Evolutionary conservation across 2,329 filamentous ascomycete genomes (phyloP), one percentile per base, ranked within the genome.

Genomic region (Fusarium avenaceum): DNA sequence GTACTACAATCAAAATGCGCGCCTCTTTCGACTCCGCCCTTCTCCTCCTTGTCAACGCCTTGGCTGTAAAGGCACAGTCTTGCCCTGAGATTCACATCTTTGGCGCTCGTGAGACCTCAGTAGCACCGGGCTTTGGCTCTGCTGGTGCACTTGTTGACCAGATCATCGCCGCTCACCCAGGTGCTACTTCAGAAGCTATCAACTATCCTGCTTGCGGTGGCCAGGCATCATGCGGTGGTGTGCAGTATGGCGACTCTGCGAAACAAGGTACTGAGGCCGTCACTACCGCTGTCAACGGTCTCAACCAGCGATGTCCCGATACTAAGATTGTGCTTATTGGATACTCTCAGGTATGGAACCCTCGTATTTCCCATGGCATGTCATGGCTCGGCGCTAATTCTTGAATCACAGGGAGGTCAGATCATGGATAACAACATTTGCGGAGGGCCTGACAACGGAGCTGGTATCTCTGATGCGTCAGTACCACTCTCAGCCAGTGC

Each of bases 361-460:
- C n/a, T 17, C 7, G 9, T 10, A 13, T 11, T 22, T 20, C 4
- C 2, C 1, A 4, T 9, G 1, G 1, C 0, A 3, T 3, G 1
- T 4, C 3, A 1, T 20, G 11, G 19, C 6, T 28, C 2, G 1
- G 1, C 5, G 15, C 49, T 67, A 9, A 63, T 47, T 4, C 2
- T 43, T 1, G 13, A 32, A 8, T 10, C 8, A 35, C 35, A 88
- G 83, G 88, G 88, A 17, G 86, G 85, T 4, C 86, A 90, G 72
- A 89, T 90, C 71, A 85, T 88, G 78, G 87, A 90, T 69, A 87
- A 88, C 66, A 87, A 87, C 3, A 75, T 89, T 44, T 90, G 87
- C 63, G 87, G 88, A n/a, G 88, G 87, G 32, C 82, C 81, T 1
- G 84, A 86, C 28, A 73, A 79, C 1, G 83, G 81, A 20, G 76